Evolutionary conservation across 2,329 filamentous ascomycete genomes (phyloP), one percentile per base, ranked within the genome.

Genomic region (Pestalotiopsis sp.): DNA sequence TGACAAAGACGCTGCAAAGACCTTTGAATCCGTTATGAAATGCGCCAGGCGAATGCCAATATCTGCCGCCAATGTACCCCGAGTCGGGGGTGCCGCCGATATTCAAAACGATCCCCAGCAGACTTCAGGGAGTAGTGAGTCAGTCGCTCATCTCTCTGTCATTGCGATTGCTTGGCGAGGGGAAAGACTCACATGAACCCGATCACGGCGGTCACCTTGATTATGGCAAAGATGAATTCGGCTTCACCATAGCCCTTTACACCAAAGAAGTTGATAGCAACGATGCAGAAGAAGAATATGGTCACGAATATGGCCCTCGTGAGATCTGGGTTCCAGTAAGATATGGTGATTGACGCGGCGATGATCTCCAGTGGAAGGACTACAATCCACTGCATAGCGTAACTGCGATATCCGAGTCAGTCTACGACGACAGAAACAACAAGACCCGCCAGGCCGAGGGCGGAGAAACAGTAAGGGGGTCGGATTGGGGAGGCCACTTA

Each of bases 211-310:
- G 91, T 85, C 64, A 98, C 89, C 78, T 98, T 98, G 82, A 98
- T 84, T 66, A 95, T 89, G 39, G 93, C 92, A 77, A 97, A 96
- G 68, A 94, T 83, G 73, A 97, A 97, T 76, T 97, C 94, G 17
- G 93, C 93, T 80, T 97, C 94, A 75, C 94, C 94, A 74, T 97
- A 97, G 31, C 92, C 93, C 76, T 92, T 93, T 71, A 98, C 92
- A 64, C 94, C 94, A 75, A 95, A 96, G 72, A 97, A 80, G 77
- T 98, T 97, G 81, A 98, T 97, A 38, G 80, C 74, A 59, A 97
- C 86, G 73, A 97, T 95, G 67, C 91, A 75, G 17, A 90, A 70
- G 68, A 96, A 88, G 80, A 98, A 98, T 58, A 98, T 83, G 57
- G 93, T 88, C 31, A 98, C 93, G 82, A 93, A 98, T 36, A 93